Base-by-base conservation (phyloP, 352 stramenopile genomes). In the Globisporangium spiculum region DNA sequence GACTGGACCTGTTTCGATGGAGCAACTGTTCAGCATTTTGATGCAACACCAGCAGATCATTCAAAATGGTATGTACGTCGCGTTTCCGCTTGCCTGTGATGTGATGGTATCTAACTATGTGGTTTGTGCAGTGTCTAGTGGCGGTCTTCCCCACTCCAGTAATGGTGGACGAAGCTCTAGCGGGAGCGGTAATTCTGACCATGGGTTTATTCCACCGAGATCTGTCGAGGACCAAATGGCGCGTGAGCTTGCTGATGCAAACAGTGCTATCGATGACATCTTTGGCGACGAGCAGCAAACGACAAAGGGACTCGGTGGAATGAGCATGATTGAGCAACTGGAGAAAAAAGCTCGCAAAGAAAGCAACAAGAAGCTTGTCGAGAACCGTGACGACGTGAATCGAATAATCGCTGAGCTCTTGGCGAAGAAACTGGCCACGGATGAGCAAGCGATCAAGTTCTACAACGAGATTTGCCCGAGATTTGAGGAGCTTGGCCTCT, bases 41-140 rank as follows among this genome's bases (percentile, higher is more conserved):
- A 94, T 96, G 86, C 86, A 96, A 46, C 87, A 96, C 68, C 89
- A 96, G 30, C 84, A 94, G 65, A 90, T 94, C 52, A 93, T 96
- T 54, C 86, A 94, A 38, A 86, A 92, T 83, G 89, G 86, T 91
- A 38, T 12, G 58, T 70, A 8, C 4, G 4, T 10, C 20, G 26
- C 10, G 20, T 32, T 36, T 55, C 18, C 18, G 44, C 4, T 20
- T 61, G 20, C 20, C 7, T 27, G 18, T 18, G 6, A 9, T n/a
- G 1, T 24, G 12, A n/a, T 9, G 10, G 4, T 53, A 1, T 56
- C 0, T 48, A 48, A 38, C 14, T 34, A 3, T 60, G 48, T 26
- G 12, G 4, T 54, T 14, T 41, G 14, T 27, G 27, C 20, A 92
- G 83, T 90, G 2, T 89, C 84, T 48, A 83, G 46, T 3, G 64